Evolutionary conservation across 2,329 filamentous ascomycete species (phyloP).

Genomic region (Diplodia sapinea): DNA sequence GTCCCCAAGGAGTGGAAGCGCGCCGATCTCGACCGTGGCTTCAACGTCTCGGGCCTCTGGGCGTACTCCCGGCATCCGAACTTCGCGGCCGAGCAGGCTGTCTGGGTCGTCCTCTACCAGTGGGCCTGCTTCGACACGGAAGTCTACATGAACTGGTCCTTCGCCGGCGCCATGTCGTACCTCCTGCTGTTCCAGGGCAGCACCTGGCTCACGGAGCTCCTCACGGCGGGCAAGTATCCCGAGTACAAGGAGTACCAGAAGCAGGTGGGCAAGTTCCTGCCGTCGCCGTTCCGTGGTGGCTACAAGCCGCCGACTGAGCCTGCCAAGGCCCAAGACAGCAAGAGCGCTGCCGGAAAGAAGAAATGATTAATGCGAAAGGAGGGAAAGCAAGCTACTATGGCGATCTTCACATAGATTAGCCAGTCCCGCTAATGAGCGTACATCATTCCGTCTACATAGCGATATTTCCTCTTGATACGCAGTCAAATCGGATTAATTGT

Average conservation of each 20-base stretch:
- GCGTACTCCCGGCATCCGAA: conserved; percentile 91
- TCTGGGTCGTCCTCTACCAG: conserved; percentile 88
- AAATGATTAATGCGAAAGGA: not conserved
- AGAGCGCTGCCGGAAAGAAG: not conserved
- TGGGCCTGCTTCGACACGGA: conserved; percentile 81
- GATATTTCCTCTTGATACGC: too few species aligned
- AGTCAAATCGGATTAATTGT: too few species aligned
- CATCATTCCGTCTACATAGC: not conserved
- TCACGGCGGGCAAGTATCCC: conserved; percentile 82
- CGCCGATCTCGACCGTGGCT: conserved; percentile 86
- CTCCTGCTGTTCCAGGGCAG: conserved; percentile 86
- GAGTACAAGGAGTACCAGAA: conserved; percentile 87
- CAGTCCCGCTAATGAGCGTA: not conserved
- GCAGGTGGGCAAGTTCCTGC: conserved; percentile 83
- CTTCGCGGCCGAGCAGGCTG: conserved; percentile 86
- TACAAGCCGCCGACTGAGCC: conserved; percentile 1
- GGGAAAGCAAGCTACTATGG: not conserved
- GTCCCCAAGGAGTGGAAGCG: conserved; percentile 68
- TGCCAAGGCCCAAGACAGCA: not conserved
- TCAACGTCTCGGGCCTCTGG: conserved; percentile 84
- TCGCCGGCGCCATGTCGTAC: conserved; percentile 70
- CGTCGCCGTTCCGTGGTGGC: conserved; percentile 43
- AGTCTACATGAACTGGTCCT: conserved; percentile 78
- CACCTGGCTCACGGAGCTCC: conserved; percentile 82
- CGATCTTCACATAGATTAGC: not conserved